Evolutionary conservation across 345 rosid genomes (phyloP).

Genomic region (Rhodomyrtus tomentosa): DNA sequence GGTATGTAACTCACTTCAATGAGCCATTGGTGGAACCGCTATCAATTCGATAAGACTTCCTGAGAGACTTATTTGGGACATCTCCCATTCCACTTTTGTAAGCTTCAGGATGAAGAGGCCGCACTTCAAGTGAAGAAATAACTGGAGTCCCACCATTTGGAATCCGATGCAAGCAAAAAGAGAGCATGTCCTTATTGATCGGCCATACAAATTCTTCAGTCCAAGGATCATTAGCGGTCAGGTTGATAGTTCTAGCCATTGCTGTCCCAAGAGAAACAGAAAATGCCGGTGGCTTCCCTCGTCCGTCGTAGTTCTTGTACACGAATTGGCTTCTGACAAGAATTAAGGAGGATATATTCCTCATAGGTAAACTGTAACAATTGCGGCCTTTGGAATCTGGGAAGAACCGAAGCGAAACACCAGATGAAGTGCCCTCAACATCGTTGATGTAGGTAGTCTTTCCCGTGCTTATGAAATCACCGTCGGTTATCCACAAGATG

Average conservation of each 20-base stretch:
- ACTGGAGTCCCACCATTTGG: constrained; percentile 52
- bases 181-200: constrained; percentile 26
- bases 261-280: constrained; percentile 63
- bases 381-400: constrained; percentile 30
- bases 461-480: constrained; percentile 44
- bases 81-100: constrained; percentile 38
- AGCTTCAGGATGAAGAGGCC: constrained; percentile 72
- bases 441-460: constrained; percentile 28
- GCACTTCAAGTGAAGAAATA: constrained; percentile 66
- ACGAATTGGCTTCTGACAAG: constrained; percentile 64
- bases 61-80: constrained; percentile 25
- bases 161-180: constrained; percentile 43
- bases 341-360: constrained; percentile 38
- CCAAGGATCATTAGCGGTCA: constrained; percentile 62
- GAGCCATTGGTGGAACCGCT: constrained; percentile 57
- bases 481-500: constrained; percentile 61
- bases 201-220: constrained; percentile 70
- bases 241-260: constrained; percentile 41
- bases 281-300: constrained; percentile 55
- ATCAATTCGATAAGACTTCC: constrained; percentile 55
- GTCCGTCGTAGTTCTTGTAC: constrained; percentile 70
- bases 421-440: constrained; percentile 20
- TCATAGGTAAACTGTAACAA: constrained; percentile 56
- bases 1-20: constrained; percentile 22
- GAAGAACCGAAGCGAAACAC: constrained; percentile 47